phyloP scores from a whole-genome alignment of 345 rosid species.

The Turritis glabra region DNA sequence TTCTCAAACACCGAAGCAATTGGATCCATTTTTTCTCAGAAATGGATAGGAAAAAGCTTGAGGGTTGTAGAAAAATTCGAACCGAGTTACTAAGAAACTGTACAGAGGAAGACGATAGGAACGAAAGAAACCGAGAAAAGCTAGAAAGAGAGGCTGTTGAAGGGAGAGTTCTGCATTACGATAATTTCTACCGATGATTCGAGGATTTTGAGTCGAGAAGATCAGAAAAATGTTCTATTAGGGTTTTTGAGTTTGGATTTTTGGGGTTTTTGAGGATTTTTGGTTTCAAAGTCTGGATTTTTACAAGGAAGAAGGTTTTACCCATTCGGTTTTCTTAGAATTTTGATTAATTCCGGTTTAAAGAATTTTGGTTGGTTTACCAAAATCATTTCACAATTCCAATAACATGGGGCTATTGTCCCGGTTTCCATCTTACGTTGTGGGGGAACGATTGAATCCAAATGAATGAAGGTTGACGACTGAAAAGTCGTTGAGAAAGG shows the following conservation, averaged over 20 bases:
- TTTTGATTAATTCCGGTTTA: background rate
- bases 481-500: background rate
- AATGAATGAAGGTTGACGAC: too few species aligned
- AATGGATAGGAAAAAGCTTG: background rate
- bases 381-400: background rate
- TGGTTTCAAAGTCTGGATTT: background rate
- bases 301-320: background rate
- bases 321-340: conserved; percentile 6
- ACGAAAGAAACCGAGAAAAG: background rate
- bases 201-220: background rate
- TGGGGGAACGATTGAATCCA: background rate
- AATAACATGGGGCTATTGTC: background rate
- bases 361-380: background rate
- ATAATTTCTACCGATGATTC: background rate
- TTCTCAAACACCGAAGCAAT: conserved; percentile 48
- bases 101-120: background rate
- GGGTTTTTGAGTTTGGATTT: conserved; percentile 27
- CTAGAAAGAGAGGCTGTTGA: background rate
- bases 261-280: background rate
- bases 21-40: conserved; percentile 55
- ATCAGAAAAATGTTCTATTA: background rate
- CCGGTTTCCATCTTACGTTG: background rate
- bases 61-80: background rate
- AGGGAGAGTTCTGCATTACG: background rate
- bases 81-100: background rate